Percentiles rank a stretch among this genome's conserved stretches.
Conservation (phyloP, 1,139 yeast species). For the Tardiomyces digboiensis region DNA sequence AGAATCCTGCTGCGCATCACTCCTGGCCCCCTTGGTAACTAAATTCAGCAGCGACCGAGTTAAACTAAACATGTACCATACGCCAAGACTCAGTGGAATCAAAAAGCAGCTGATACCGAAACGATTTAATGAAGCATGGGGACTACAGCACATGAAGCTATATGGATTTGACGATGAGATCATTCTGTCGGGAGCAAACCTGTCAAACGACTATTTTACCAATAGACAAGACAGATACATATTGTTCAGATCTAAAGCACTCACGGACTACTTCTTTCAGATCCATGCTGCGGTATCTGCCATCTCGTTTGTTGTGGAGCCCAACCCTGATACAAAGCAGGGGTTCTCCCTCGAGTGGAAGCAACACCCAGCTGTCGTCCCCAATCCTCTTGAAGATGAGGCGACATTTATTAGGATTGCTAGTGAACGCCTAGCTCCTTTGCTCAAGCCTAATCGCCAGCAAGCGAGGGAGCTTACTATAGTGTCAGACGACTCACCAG, state of each 20-base stretch:
- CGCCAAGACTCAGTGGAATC: slow-evolving; percentile 74
- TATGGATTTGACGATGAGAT: slow-evolving; percentile 93
- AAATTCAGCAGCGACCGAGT: slow-evolving; percentile 63
- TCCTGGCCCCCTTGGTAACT: slow-evolving; percentile 57
- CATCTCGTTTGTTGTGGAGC: slow-evolving; percentile 57
- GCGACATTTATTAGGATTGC: slow-evolving; percentile 51
- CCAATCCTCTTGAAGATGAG: slow-evolving; percentile 60
- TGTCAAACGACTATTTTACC: slow-evolving; percentile 88
- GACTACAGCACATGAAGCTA: slow-evolving; percentile 95
- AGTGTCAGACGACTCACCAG: slow-evolving; percentile 23
- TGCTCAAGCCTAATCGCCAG: slow-evolving; percentile 35
- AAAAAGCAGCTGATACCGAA: slow-evolving; percentile 61
- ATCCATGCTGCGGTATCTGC: slow-evolving; percentile 59
- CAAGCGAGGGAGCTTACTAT: slow-evolving; percentile 1
- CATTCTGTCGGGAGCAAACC: slow-evolving; percentile 83
- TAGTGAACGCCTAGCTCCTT: slow-evolving; percentile 45
- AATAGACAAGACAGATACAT: slow-evolving; percentile 94
- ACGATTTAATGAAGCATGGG: slow-evolving; percentile 83
- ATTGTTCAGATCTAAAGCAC: slow-evolving; percentile 43
- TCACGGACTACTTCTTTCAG: slow-evolving; percentile 64
- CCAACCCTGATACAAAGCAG: slow-evolving; percentile 18
- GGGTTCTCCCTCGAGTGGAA: slow-evolving; percentile 40
- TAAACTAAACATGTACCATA: slow-evolving; percentile 76
- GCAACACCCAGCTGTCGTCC: slow-evolving; percentile 72
- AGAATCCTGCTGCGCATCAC: slow-evolving; percentile 60